Percentiles rank a stretch among this genome's conserved stretches.
Evolutionary conservation across 352 stramenopile genomes (phyloP).

Genomic region (Phytopythium cucurbitacearum): DNA sequence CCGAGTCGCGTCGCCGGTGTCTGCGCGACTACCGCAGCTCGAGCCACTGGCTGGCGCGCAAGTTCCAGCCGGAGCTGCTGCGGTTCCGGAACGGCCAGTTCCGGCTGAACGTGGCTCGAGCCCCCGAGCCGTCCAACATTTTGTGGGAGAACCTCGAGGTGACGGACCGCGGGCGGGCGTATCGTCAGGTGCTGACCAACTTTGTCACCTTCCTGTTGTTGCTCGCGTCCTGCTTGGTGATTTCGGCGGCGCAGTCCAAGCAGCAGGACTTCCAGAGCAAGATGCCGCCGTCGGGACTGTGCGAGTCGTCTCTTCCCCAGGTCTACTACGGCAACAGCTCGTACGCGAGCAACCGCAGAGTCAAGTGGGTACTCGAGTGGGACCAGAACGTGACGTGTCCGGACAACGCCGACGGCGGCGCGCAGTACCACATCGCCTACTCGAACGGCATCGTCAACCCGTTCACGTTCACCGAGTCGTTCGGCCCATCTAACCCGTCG

Average conservation of each 20-base stretch:
- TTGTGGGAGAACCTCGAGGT: conserved; percentile 86
- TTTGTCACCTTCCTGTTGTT: conserved; percentile 71
- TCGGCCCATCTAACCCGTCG: conserved; percentile 2
- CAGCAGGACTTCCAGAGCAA: conserved; percentile 70
- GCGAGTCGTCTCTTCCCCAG: conserved; percentile 42
- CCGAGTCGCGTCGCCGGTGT: conserved; percentile 72
- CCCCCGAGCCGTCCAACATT: conserved; percentile 83
- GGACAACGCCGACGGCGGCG: conserved; percentile 11
- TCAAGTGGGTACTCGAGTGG: conserved; percentile 52
- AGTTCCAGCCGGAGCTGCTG: conserved; percentile 49
- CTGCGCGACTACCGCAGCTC: conserved; percentile 73
- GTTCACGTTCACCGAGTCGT: conserved; percentile 17
- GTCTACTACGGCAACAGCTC: conserved; percentile 56
- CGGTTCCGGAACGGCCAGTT: conserved; percentile 55
- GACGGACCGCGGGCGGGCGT: conserved; percentile 47
- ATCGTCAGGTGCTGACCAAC: conserved; percentile 62
- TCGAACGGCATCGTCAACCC: conserved; percentile 51
- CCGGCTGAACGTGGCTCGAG: conserved; percentile 39
- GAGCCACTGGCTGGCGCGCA: conserved; percentile 27
- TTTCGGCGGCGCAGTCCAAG: conserved; percentile 68
- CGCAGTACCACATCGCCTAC: conserved; percentile 59
- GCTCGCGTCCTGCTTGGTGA: conserved; percentile 62
- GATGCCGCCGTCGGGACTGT: conserved; percentile 50
- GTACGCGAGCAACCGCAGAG: conserved; percentile 3
- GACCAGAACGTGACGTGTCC: conserved; percentile 46